phyloP scores from a whole-genome alignment of 1,284 basidiomycete genomes.

The Apiotrichum porosum region DNA sequence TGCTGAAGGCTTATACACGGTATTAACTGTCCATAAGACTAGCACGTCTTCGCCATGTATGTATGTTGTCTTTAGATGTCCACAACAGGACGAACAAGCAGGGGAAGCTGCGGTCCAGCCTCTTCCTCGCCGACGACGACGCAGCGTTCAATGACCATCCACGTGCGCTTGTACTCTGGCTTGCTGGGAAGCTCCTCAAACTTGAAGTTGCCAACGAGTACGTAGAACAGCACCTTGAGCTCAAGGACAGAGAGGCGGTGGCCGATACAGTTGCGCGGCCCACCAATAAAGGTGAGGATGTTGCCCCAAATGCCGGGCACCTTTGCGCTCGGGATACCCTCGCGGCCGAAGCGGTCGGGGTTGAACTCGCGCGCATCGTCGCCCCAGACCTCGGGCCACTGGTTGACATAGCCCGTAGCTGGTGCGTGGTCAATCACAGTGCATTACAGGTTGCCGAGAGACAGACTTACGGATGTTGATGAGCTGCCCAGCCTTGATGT shows the following conservation, averaged over 20 bases:
- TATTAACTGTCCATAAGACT: too few relatives aligned
- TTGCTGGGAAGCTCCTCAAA: conserved; percentile 53
- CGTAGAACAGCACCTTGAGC: conserved; percentile 59
- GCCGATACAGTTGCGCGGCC: conserved; percentile 58
- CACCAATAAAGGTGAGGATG: conserved; percentile 57
- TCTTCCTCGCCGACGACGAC: conserved; percentile 41
- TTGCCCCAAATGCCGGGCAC: conserved; percentile 59
- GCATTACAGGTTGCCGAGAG: too few relatives aligned
- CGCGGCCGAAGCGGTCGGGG: conserved; percentile 27
- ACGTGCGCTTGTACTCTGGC: conserved; percentile 31
- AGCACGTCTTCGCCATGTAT: too few relatives aligned
- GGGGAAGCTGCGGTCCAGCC: conserved; percentile 46
- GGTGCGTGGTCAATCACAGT: background rate
- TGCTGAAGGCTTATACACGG: too few relatives aligned
- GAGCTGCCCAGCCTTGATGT: conserved; percentile 33
- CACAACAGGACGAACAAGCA: conserved; percentile 23
- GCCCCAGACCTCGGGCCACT: conserved; percentile 60
- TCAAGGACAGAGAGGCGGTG: conserved; percentile 62
- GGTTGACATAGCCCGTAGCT: conserved; percentile 55
- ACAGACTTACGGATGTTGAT: conserved; percentile 43
- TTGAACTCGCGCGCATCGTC: conserved; percentile 61
- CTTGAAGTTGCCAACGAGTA: conserved; percentile 56
- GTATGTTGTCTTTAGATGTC: too few relatives aligned
- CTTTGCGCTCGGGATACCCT: conserved; percentile 12
- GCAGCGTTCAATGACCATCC: conserved; percentile 45